Evolutionary conservation across 2,329 filamentous ascomycete genomes (phyloP), one percentile per base, ranked within the genome.

Genomic region (Coniochaeta sp.): DNA sequence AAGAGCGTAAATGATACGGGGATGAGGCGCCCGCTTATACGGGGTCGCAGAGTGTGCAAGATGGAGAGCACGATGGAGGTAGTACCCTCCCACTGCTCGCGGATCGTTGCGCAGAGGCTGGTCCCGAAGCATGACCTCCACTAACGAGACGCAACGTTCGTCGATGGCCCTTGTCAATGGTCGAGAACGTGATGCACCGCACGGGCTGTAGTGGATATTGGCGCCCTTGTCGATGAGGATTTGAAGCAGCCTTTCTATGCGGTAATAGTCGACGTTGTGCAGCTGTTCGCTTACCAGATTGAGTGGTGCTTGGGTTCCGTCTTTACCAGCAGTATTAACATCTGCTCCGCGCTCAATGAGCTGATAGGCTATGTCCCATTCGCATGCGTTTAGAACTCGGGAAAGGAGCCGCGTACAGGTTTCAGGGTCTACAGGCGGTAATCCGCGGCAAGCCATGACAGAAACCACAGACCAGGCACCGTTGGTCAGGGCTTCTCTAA

Each of bases 321-420:
- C 33, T 1, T 36, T n/a, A n/a, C 12, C 22, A 19, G 33, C 24
- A 6, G 34, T 36, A 24, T 58, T 44, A 12, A 58, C 56, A 19
- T 58, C 56, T n/a, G 56, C 56, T n/a, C 56, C 56, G 26, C 34
- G 22, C 24, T 58, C 36, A 19, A 58, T 44, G 6, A 58, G 56
- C 8, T 31, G 16, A 19, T 58, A 31, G 4, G 56, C 34, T 17
- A 31, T 16, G 9, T 58, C 36, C 56, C 56, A 58, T n/a, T 44
- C 34, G 17, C 9, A 17, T 5, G 24, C 4, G 9, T 17, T 28
- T 7, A 36, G 34, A 31, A 22, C 38, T 7, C 19, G 36, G 2
- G 3, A 3, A 11, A 58, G 19, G 36, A 43, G 36, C 34, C 26
- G 1, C 22, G 34, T 58, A 31, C 34, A 44, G 1, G 33, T 28